Evolutionary conservation across 345 rosid genomes (phyloP).

Genomic region (Eucalyptus tenuipes): DNA sequence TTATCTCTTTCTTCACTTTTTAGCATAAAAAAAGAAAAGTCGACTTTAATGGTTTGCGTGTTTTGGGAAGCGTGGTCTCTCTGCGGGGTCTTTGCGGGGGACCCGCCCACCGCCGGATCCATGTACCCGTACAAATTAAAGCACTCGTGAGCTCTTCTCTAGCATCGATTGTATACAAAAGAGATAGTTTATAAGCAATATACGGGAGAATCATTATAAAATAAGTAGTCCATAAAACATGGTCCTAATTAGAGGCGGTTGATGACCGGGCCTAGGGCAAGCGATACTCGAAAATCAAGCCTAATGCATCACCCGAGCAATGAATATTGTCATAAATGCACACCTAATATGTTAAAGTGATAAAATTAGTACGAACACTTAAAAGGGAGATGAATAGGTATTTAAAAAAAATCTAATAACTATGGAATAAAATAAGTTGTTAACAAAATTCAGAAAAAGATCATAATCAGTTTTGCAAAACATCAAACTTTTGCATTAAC

Average conservation of each 20-base stretch:
- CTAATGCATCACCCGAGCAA: not conserved
- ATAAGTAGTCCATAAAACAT: not conserved
- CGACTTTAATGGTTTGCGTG: not conserved
- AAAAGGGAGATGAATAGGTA: accelerated
- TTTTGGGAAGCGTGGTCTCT: slow-evolving; percentile 12
- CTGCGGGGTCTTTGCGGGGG: not conserved
- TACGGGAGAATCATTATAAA: not conserved
- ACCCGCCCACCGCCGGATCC: slow-evolving; percentile 11
- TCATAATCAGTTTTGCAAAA: too few relatives aligned
- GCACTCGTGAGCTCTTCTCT: not conserved
- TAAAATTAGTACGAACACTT: too few relatives aligned
- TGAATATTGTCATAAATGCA: not conserved
- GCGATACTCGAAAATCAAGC: not conserved
- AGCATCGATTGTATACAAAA: too few relatives aligned
- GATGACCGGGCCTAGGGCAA: not conserved
- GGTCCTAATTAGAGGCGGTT: not conserved
- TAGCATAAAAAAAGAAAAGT: not conserved
- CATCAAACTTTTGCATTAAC: too few relatives aligned
- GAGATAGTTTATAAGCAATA: not conserved
- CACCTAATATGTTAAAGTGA: too few relatives aligned
- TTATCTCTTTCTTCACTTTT: not conserved
- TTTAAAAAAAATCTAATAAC: too few relatives aligned
- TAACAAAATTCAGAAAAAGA: too few relatives aligned
- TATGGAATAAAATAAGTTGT: too few relatives aligned
- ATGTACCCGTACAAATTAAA: not conserved